Evolutionary conservation across 176 grass and related monocot genomes (phyloP), one percentile per base, ranked within the genome.

Genomic region (Eleusine coracana): DNA sequence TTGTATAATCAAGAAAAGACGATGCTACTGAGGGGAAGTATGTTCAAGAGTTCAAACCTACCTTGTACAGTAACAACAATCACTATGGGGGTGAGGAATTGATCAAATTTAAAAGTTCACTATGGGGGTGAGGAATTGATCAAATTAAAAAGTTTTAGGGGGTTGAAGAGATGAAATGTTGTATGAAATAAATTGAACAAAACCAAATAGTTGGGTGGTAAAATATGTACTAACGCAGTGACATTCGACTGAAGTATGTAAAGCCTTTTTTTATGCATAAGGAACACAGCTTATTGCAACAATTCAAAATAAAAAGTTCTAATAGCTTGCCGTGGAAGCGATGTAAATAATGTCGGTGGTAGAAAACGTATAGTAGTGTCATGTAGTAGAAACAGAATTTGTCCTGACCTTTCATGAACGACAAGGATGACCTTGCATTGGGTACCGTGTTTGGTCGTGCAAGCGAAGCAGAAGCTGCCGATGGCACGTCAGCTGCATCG

Each of bases 381-480:
- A 34, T 21, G 1, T 58, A 18, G 14, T 58, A n/a, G 10, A n/a
- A 50, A 45, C 5, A 78, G 28, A 27, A 40, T 58, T 18, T 61
- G 38, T 76, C 17, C 65, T 73, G 38, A 97, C 91, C 83, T 92
- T 85, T 90, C 79, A 97, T 92, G 87, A 94, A 90, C 6, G 87
- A 90, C 36, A 94, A 76, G 14, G 91, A 97, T 73, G 91, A 92
- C 62, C 71, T 91, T 42, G 62, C 68, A 59, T 97, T 97, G 82
- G 66, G 49, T 46, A 62, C 78, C 14, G 21, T 89, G 6, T 80
- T 87, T 52, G 70, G 29, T 85, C 41, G 44, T 37, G 71, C 29
- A 51, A 82, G 68, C 42, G 90, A 62, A 78, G 50, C 5, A 49
- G 56, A 25, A 48, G 62, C 69, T 77, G 70, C 55, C 83, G 84